Evolutionary conservation across 2,329 filamentous ascomycete species (phyloP), one percentile per base, ranked within the genome.

Genomic region (Hymenoscyphus fructigenus): DNA sequence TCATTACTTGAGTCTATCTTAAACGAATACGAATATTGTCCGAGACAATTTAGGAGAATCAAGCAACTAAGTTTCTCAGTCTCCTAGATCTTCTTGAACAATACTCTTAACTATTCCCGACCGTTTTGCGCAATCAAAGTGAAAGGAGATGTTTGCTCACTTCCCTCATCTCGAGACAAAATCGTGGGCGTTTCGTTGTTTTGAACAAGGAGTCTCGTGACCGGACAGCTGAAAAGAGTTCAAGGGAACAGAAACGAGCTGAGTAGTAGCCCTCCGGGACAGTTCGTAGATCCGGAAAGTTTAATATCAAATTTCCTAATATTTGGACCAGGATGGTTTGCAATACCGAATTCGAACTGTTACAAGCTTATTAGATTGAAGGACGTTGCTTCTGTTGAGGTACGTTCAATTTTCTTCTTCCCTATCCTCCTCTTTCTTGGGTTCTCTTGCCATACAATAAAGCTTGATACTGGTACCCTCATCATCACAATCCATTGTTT

Each of bases 401-500:
- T 23, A 50, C 7, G 23, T 26, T 26, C 47, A 53, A 53, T 26
- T 53, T 14, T 53, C 47, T 14, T 23, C 55, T 26, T 57, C 28
- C 15, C 23, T 34, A 4, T 29, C 26, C 23, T 34, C 55, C 26
- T 34, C 55, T 57, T 32, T 44, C 23, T 59, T 63, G 1, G 81
- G 78, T 28, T 82, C 79, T 60, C 82, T 76, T 7, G 81, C 74
- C 81, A 83, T 82, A 14, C 80, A 78, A 66, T 79, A 83, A 57
- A 88, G 75, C 72, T 81, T 83, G 66, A 85, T 86, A 0, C 23
- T 10, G 15, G 28, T 57, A 34, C 55, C 55, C 26, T 57, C 81
- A 72, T 91, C 88, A 65, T 86, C 83, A 74, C 88, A 91, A 63
- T 85, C 80, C 81, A 92, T 88, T 72, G 89, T 84, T 73, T 83